A percentile compares a stretch with the other conserved stretches of the same genome.
These are phyloP conservation scores for Ciborinia camelliae DNA, from an alignment of 2,329 filamentous ascomycete species.

Conservation along the genomic window DNA sequence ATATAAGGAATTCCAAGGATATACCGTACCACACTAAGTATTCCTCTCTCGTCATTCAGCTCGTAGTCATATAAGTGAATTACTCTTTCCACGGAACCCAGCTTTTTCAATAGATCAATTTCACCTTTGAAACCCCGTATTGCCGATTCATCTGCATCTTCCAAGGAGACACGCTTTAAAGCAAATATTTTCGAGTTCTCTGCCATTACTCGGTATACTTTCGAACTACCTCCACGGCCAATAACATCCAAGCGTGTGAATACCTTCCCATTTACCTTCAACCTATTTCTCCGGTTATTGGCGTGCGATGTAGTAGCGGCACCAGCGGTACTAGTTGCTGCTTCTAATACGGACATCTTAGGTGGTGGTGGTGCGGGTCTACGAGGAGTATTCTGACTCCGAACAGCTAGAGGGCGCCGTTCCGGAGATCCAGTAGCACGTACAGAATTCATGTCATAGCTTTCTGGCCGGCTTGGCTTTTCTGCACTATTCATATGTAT, in stretches of 20 bases:
- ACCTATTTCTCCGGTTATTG: constrained; percentile 69
- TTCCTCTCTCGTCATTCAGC: constrained; percentile 86
- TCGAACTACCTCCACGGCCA: constrained; percentile 86
- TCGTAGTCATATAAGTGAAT: constrained; percentile 90
- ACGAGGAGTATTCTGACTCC: constrained; percentile 68
- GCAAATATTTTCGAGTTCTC: constrained; percentile 96
- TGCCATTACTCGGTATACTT: constrained; percentile 94
- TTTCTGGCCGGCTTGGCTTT: constrained; percentile 51
- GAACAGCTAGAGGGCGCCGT: constrained; percentile 51
- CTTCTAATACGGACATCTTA: constrained; percentile 95
- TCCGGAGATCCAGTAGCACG: constrained; percentile 49
- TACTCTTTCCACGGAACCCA: constrained; percentile 83
- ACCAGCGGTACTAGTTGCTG: constrained; percentile 79
- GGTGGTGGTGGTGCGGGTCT: constrained; percentile 78
- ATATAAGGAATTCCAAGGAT: not conserved
- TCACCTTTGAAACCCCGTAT: constrained; percentile 90
- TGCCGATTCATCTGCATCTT: constrained; percentile 80
- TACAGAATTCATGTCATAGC: constrained; percentile 42
- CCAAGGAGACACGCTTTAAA: constrained; percentile 85
- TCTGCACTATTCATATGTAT: constrained; percentile 39
- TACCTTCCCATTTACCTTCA: constrained; percentile 85
- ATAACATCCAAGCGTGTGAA: constrained; percentile 90
- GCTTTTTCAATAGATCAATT: constrained; percentile 81
- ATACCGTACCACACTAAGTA: constrained; percentile 70
- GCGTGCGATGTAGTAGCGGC: constrained; percentile 70